Conservation (phyloP, 2,329 filamentous ascomycete species). For the Fusarium sp. region DNA sequence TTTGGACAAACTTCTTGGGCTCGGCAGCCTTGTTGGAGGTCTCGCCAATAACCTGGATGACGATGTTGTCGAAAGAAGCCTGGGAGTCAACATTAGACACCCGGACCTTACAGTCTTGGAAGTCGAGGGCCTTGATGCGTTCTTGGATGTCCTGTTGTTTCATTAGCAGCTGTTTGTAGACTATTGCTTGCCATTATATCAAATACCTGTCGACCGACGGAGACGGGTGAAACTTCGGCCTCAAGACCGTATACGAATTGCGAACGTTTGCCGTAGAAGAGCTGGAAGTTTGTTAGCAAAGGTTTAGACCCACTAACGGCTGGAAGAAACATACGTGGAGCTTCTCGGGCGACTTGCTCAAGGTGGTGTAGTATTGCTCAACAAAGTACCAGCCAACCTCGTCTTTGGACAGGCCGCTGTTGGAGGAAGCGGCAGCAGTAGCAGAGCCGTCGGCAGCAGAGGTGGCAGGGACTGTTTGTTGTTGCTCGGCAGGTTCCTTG, state of each 20-base stretch:
- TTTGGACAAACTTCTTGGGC: constrained; percentile 97
- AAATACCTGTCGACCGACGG: constrained; percentile 84
- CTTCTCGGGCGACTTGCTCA: constrained; percentile 94
- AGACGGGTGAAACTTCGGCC: constrained; percentile 87
- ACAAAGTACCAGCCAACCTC: constrained; percentile 99
- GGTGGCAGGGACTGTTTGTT: constrained; percentile 53
- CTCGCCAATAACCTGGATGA: constrained; percentile 98
- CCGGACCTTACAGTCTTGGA: constrained; percentile 98
- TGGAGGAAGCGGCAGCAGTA: constrained; percentile 52
- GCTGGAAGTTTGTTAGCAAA: constrained; percentile 58
- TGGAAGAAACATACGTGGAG: constrained; percentile 74
- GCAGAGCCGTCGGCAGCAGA: constrained; percentile 49
- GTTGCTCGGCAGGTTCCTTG: constrained; percentile 56
- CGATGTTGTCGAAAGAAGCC: constrained; percentile 90
- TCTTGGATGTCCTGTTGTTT: constrained; percentile 85
- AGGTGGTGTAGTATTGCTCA: constrained; percentile 98
- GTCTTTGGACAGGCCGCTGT: constrained; percentile 78
- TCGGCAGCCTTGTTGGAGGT: constrained; percentile 94
- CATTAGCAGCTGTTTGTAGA: constrained; percentile 24
- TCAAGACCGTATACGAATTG: constrained; percentile 95
- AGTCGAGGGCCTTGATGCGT: constrained; percentile 91
- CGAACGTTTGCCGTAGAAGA: constrained; percentile 97
- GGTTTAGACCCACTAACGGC: not conserved
- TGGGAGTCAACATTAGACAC: constrained; percentile 98
- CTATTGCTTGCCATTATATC: constrained; percentile 3